phyloP scores from a whole-genome alignment of 1,284 basidiomycete genomes.

The Papiliotrema fonsecae region DNA sequence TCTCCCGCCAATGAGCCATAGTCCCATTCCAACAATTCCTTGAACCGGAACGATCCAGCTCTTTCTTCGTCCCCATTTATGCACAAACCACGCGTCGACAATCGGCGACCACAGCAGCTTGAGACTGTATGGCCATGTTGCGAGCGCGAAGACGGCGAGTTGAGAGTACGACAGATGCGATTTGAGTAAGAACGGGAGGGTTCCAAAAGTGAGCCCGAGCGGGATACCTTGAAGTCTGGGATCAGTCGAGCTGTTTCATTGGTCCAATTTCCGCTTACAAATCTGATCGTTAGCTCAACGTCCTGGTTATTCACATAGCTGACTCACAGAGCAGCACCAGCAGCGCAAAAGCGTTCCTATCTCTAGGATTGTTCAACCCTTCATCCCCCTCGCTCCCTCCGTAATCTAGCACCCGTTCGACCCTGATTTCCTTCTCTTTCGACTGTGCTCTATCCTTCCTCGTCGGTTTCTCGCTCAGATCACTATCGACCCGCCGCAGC shows the following conservation, averaged over 20 bases:
- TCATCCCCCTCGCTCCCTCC: slow-evolving; percentile 12
- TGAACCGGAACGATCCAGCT: slow-evolving; percentile 99
- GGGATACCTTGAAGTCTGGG: slow-evolving; percentile 79
- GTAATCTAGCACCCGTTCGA: slow-evolving; percentile 22
- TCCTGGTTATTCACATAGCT: not conserved
- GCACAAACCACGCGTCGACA: slow-evolving; percentile 84
- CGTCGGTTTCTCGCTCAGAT: not conserved
- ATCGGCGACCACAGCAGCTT: slow-evolving; percentile 98
- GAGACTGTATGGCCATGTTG: slow-evolving; percentile 94
- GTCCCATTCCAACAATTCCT: slow-evolving; percentile 75
- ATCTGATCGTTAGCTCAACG: slow-evolving; percentile 11
- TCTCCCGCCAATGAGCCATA: slow-evolving; percentile 80
- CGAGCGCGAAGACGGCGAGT: slow-evolving; percentile 88
- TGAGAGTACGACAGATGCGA: slow-evolving; percentile 95
- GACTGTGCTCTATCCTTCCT: slow-evolving; percentile 10
- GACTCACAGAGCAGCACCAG: slow-evolving; percentile 82
- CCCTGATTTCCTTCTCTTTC: slow-evolving; percentile 23
- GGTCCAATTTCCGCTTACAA: slow-evolving; percentile 16
- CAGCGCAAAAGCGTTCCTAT: slow-evolving; percentile 79
- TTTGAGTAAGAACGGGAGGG: slow-evolving; percentile 92
- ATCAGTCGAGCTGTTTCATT: not conserved
- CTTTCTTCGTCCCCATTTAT: slow-evolving; percentile 74
- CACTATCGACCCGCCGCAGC: slow-evolving; percentile 13
- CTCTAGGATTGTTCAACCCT: slow-evolving; percentile 47
- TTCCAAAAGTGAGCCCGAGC: slow-evolving; percentile 69